Percentiles rank a stretch among this genome's conserved stretches.
These are phyloP conservation scores for Phytophthora lateralis DNA, from an alignment of 352 stramenopile species.

Conservation along the genomic window DNA sequence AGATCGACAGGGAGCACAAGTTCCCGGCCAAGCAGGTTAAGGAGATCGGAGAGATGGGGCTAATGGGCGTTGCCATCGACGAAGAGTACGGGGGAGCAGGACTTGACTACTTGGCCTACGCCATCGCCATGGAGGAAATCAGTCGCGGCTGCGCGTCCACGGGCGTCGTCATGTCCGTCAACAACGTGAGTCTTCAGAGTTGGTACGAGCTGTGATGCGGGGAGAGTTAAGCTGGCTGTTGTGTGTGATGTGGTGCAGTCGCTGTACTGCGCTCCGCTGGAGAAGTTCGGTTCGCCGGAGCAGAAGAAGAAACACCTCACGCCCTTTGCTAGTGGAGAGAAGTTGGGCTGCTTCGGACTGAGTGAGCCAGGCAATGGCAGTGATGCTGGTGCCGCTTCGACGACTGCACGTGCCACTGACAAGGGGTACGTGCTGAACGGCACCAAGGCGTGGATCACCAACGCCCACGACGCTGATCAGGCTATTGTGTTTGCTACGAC, in stretches of 20 bases:
- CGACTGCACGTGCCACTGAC: conserved; percentile 86
- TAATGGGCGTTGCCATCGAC: conserved; percentile 95
- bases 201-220: not conserved
- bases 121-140: conserved; percentile 98
- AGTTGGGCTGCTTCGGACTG: conserved; percentile 96
- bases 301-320: conserved; percentile 92
- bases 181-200: conserved; percentile 64
- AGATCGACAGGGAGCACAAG: conserved; percentile 90
- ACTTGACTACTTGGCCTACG: conserved; percentile 96
- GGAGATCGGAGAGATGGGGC: conserved; percentile 92
- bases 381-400: conserved; percentile 94
- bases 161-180: conserved; percentile 96
- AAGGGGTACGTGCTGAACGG: conserved; percentile 96
- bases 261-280: conserved; percentile 95
- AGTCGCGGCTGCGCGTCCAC: conserved; percentile 95
- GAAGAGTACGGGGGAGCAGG: conserved; percentile 91
- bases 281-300: conserved; percentile 92
- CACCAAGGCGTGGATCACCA: conserved; percentile 98
- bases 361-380: conserved; percentile 94
- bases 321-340: conserved; percentile 90
- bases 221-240: conserved; percentile 2
- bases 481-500: conserved; percentile 98
- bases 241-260: conserved; percentile 66
- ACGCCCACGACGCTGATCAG: conserved; percentile 93
- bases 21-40: conserved; percentile 87